phyloP scores from a whole-genome alignment of 345 rosid genomes.

The Sapria himalayana region DNA sequence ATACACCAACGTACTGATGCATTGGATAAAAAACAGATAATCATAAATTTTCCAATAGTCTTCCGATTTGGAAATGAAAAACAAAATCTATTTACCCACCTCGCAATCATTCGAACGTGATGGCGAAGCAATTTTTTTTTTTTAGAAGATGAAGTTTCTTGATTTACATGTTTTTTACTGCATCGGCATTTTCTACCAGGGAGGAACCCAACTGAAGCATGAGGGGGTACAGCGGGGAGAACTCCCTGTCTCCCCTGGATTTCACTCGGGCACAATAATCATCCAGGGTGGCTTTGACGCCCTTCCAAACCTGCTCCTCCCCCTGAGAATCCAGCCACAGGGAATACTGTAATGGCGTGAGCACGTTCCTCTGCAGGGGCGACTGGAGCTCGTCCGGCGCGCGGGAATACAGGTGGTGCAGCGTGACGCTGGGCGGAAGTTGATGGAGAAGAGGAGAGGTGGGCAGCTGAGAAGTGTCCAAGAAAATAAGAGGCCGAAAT shows the following conservation, averaged over 20 bases:
- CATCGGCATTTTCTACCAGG: slow-evolving; percentile 20
- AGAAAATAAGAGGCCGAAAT: slow-evolving; percentile 73
- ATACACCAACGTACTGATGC: too few species aligned
- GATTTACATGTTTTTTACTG: too few species aligned
- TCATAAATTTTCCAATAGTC: too few species aligned
- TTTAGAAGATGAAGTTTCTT: too few species aligned
- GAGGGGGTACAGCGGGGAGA: slow-evolving; percentile 83
- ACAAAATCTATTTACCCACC: too few species aligned
- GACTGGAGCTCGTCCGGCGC: slow-evolving; percentile 83
- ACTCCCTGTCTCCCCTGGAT: slow-evolving; percentile 92
- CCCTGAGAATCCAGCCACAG: slow-evolving; percentile 89
- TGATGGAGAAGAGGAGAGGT: slow-evolving; percentile 77
- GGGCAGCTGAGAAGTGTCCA: slow-evolving; percentile 72
- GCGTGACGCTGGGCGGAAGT: slow-evolving; percentile 65
- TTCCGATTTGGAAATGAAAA: too few species aligned
- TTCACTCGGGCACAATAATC: slow-evolving; percentile 65
- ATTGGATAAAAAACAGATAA: too few species aligned
- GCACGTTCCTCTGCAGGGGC: slow-evolving; percentile 72
- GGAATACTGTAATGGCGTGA: slow-evolving; percentile 65
- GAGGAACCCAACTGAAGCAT: slow-evolving; percentile 77
- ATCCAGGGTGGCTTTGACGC: slow-evolving; percentile 80
- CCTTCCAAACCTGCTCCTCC: slow-evolving; percentile 98
- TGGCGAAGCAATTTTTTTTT: too few species aligned
- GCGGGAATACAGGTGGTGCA: slow-evolving; percentile 84
- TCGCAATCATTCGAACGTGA: too few species aligned